Percentiles rank a stretch among this genome's conserved stretches.
phyloP scores from a whole-genome alignment of 352 stramenopile species.

The Thalassiosira pacifica region DNA sequence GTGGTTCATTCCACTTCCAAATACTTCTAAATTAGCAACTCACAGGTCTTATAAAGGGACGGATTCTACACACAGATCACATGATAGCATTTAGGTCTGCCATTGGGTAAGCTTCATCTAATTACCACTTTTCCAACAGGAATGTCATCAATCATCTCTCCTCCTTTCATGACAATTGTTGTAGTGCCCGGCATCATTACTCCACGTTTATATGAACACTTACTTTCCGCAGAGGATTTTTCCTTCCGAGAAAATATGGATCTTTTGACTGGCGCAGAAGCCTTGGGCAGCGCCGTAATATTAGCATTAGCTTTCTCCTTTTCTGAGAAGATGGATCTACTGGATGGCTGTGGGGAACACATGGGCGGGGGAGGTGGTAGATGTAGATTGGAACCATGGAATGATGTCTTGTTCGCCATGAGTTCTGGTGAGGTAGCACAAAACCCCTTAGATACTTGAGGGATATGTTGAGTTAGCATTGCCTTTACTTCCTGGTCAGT shows the following conservation, averaged over 20 bases:
- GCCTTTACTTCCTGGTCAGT: slow-evolving; percentile 44
- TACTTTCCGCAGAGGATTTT: slow-evolving; percentile 40
- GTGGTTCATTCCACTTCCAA: too few relatives aligned
- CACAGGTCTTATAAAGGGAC: background rate
- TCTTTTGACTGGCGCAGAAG: slow-evolving; percentile 33
- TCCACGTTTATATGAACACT: slow-evolving; percentile 29
- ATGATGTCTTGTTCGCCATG: background rate
- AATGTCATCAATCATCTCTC: slow-evolving; percentile 61
- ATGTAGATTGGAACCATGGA: background rate
- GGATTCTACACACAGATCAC: background rate
- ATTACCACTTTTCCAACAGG: slow-evolving; percentile 51
- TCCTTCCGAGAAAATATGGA: slow-evolving; percentile 59
- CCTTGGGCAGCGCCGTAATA: background rate
- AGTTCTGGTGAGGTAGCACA: slow-evolving; percentile 24
- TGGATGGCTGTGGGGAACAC: slow-evolving; percentile 22
- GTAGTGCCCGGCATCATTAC: slow-evolving; percentile 54
- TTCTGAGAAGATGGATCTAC: slow-evolving; percentile 12
- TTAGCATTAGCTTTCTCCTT: slow-evolving; percentile 24
- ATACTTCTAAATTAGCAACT: too few relatives aligned
- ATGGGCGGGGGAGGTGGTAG: slow-evolving; percentile 17
- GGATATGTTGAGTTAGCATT: slow-evolving; percentile 40
- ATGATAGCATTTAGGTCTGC: background rate
- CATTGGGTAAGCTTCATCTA: background rate
- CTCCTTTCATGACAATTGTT: slow-evolving; percentile 47
- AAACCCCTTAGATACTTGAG: slow-evolving; percentile 28